phyloP scores from a whole-genome alignment of 2,329 filamentous ascomycete genomes.

The Arachnomyces sp. region DNA sequence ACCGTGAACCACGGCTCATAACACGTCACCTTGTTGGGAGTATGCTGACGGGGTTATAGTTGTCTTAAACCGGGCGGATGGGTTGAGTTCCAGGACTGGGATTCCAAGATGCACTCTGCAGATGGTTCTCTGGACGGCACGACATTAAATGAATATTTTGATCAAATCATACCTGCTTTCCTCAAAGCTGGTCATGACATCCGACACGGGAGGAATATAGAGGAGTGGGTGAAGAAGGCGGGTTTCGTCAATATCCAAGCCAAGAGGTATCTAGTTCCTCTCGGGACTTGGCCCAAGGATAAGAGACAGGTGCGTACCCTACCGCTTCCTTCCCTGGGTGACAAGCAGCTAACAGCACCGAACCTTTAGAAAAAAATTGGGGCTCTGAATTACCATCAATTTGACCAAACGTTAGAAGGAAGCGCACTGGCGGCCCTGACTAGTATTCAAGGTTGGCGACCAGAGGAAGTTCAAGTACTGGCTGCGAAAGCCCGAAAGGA shows the following conservation, averaged over 20 bases:
- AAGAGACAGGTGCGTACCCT: slow-evolving; percentile 6
- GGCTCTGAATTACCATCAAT: slow-evolving; percentile 18
- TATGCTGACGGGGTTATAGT: not conserved
- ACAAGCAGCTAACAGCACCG: not conserved
- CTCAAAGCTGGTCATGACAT: not conserved
- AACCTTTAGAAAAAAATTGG: slow-evolving; percentile 14
- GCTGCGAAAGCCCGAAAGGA: slow-evolving; percentile 25
- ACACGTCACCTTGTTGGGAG: no score
- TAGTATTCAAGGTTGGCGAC: slow-evolving; percentile 13
- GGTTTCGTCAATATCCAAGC: slow-evolving; percentile 3
- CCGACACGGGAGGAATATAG: not conserved
- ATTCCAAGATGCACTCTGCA: slow-evolving; percentile 20
- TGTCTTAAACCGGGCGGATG: slow-evolving; percentile 34
- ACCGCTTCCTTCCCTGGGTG: not conserved
- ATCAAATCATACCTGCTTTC: not conserved
- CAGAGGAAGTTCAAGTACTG: slow-evolving; percentile 22
- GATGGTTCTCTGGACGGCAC: slow-evolving; percentile 18
- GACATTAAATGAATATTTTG: no score
- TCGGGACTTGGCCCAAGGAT: slow-evolving; percentile 5
- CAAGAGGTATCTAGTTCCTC: slow-evolving; percentile 1
- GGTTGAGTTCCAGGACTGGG: slow-evolving; percentile 34
- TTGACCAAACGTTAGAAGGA: slow-evolving; percentile 19
- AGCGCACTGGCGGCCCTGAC: slow-evolving; percentile 17
- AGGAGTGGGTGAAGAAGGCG: slow-evolving; percentile 4
- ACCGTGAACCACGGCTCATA: no score